Percentiles rank a stretch among this genome's conserved stretches.
phyloP scores from a whole-genome alignment of 2,329 filamentous ascomycete species.

The Raffaelea arxii region DNA sequence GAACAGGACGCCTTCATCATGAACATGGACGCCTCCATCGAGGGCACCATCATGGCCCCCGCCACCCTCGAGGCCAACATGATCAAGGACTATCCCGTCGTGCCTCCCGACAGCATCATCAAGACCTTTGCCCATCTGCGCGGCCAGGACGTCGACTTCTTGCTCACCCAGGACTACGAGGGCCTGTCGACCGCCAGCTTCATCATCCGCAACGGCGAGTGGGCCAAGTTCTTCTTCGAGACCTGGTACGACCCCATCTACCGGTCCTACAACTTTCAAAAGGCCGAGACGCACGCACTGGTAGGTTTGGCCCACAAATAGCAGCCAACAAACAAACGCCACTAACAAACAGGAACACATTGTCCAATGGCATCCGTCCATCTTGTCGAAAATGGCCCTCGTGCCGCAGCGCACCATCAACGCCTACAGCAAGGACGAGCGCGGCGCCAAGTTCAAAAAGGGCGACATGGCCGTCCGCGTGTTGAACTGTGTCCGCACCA shows the following conservation, averaged over 20 bases:
- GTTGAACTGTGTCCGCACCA: slow-evolving; percentile 54
- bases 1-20: slow-evolving; percentile 82
- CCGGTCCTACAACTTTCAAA: slow-evolving; percentile 90
- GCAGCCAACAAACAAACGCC: too few species aligned
- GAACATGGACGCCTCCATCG: slow-evolving; percentile 62
- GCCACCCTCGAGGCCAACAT: slow-evolving; percentile 64
- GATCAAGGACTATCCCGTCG: slow-evolving; percentile 76
- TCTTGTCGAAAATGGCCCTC: slow-evolving; percentile 79
- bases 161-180: slow-evolving; percentile 75
- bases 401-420: slow-evolving; percentile 82
- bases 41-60: slow-evolving; percentile 59
- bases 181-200: slow-evolving; percentile 72
- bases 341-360: slow-evolving; percentile 60
- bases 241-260: slow-evolving; percentile 96
- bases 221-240: slow-evolving; percentile 87
- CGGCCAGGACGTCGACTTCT: slow-evolving; percentile 66
- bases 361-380: slow-evolving; percentile 93
- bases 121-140: slow-evolving; percentile 82
- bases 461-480: slow-evolving; percentile 82
- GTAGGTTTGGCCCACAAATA: slow-evolving; percentile 52
- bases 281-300: slow-evolving; percentile 83
- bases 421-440: slow-evolving; percentile 52
- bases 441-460: slow-evolving; percentile 61
- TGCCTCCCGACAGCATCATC: slow-evolving; percentile 94
- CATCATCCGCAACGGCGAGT: slow-evolving; percentile 73